Evolutionary conservation across 352 stramenopile species (phyloP).

Genomic region (Phytophthora litchii): DNA sequence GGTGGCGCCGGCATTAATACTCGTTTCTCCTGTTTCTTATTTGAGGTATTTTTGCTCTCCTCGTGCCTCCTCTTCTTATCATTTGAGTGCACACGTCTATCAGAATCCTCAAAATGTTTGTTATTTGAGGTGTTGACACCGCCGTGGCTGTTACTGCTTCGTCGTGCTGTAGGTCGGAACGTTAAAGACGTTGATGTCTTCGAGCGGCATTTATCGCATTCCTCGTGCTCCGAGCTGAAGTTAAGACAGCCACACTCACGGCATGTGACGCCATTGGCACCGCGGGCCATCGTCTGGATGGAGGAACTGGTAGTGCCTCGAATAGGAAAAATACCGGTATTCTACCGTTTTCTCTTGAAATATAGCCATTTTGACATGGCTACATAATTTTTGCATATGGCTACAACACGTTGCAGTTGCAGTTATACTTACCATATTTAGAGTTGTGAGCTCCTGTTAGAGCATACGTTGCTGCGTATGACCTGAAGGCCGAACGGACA

Average conservation of each 20-base stretch:
- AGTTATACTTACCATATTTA: not conserved
- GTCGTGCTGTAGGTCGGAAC: conserved; percentile 16
- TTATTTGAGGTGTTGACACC: not conserved
- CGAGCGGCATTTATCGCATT: conserved; percentile 40
- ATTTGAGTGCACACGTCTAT: conserved; percentile 3
- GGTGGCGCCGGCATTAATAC: not conserved
- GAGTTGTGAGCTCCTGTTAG: not conserved
- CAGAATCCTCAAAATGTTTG: not conserved
- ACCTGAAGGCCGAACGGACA: conserved; percentile 7
- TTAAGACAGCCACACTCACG: conserved; percentile 54
- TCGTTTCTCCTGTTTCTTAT: conserved; percentile 9
- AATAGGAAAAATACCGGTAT: too few relatives aligned
- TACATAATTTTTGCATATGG: not conserved
- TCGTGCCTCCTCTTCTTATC: conserved; percentile 21
- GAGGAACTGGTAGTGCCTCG: too few relatives aligned
- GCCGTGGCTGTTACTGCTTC: not conserved
- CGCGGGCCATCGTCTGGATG: conserved; percentile 23
- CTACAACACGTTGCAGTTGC: conserved; percentile 9
- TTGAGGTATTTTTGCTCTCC: conserved; percentile 5
- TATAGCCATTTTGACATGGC: not conserved
- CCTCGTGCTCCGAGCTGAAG: conserved; percentile 37
- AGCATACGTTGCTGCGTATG: conserved; percentile 20
- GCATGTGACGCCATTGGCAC: conserved; percentile 35
- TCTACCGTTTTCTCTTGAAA: too few relatives aligned
- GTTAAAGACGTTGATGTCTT: conserved; percentile 8